Evolutionary conservation across 2,329 filamentous ascomycete genomes (phyloP), one percentile per base, ranked within the genome.

Genomic region (Blastomyces emzantsi): DNA sequence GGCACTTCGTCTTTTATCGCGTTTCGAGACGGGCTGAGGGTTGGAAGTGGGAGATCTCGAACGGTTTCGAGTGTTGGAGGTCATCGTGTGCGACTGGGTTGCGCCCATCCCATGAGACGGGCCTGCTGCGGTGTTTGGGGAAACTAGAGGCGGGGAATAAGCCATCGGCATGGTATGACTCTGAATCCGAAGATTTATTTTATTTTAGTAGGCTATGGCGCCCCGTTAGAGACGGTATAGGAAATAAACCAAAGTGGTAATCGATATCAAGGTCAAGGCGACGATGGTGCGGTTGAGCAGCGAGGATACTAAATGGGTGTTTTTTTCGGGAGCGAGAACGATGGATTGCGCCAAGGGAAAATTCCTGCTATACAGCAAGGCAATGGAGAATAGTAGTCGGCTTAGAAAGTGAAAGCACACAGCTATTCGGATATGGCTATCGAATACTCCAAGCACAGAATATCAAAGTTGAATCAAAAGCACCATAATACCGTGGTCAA

Each of bases 1-100:
- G 71, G 88, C 86, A 71, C 90, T 90, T 66, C 92, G 87, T 73
- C 92, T 87, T 76, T 95, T 94, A 78, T 97, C 93, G 75, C 91
- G 86, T 80, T 97, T 97, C 51, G 90, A 93, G 57, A 84, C 71
- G 28, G 78, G 64, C 49, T 28, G 65, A 62, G 30, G 30, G 33
- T 52, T 39, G n/a, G 62, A 52, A 15, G 60, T 30, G 52, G 54
- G 62, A 4, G 61, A 62, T 39, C 33, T 51, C n/a, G 61, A 62
- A 51, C 61, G 62, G 33, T 60, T 47, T 54, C 57, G 62, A 54
- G 62, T n/a, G 25, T 22, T 52, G 43, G 62, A 51, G 22, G 62
- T 45, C 36, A 43, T 30, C 30, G 47, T 33, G 52, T 55, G 52
- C 17, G 61, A 19, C 13, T 33, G 49, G 43, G 59, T 28, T 6